Base-by-base conservation (phyloP, 805 yeast genomes). In the Candida schatavii region DNA sequence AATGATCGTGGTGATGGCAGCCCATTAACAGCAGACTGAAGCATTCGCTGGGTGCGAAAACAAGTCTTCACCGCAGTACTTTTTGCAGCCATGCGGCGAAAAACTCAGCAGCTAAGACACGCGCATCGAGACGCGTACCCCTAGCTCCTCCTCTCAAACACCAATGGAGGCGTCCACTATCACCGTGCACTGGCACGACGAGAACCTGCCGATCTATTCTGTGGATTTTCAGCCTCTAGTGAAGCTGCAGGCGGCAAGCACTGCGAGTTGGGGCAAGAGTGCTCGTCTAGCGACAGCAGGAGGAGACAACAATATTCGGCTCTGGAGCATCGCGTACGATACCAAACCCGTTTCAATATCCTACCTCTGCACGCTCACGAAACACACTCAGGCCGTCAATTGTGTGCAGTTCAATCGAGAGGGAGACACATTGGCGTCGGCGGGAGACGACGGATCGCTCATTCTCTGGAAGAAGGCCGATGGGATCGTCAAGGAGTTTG, bases 381-480 rank as follows among this genome's bases (percentile, higher is more conserved):
- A 88, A 52, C 99, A 93, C 58, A 86, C 93, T 2, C 96, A 89
- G 59, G 97, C 98, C 0, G 97, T 93, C 17, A 93, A 93, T 56
- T 90, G 81, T 26, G 96, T 88, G 4, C 67, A 96, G 39, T 93
- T 90, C 57, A 83, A 79, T 54, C 81, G 83, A 2, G 63, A 60
- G 2, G 97, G 97, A 1, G 72, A 75, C 37, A 49, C 75, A 5
- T 66, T 93, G 18, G 98, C 98, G 0, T 77, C 91, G 0, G 97
- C 96, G 0, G 95, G 97, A 3, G 99, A 93, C 57, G 99, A 93
- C 60, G 98, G 99, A 1, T 80, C 84, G 5, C 75, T 93, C 20
- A 70, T 90, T 48, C 62, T 93, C 27, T 93, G 99, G 99, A 72
- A 68, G 31, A 67, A 74, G 17, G 68, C 80, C 18, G 81, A 78